Evolutionary conservation across 441 rosid species (phyloP), one percentile per base, ranked within the genome.

Genomic region (Pelargonium fulgidum): DNA sequence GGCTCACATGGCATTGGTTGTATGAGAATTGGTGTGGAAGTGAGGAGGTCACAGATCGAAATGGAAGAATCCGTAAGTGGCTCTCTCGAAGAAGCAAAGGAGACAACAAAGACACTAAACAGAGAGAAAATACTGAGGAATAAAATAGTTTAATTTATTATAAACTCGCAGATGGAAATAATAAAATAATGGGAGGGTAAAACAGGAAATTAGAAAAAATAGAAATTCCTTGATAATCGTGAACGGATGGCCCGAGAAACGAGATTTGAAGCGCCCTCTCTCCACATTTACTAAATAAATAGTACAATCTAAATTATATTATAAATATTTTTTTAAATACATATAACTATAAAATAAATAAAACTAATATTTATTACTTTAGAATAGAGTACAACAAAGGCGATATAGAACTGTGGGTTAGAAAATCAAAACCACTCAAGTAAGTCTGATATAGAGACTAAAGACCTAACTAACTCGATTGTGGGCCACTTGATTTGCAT

Each of bases 231-330:
- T 71, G 88, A 73, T 76, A 73, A 68, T 82, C 85, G 83, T 63
- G 87, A 87, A 79, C 82, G 75, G 78, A 68, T 78, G 84, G 86
- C 84, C 85, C 94, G 80, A 70, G 82, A 81, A 83, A 84, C 84
- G 85, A 85, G 85, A 81, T 80, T 83, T 78, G 13, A 66, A 79
- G 81, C 74, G 76, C 67, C 41, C 24, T 22, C 24, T 22, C 24
- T 22, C 24, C 24, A 22, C 24, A 22, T 22, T 22, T 22, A 22
- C 24, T 22, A 1, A 22, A 22, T 22, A 22, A 22, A 22, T 22
- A 22, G 24, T 22, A 22, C 24, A 22, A 22, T 22, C 24, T 22
- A 22, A 22, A 22, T 22, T 22, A 22, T 22, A 22, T 22, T 22
- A 22, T 22, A 22, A 22, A 22, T 22, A 22, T 22, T 22, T 22